Conservation (phyloP, 179 eudicot species). For the Pouteria campechiana region DNA sequence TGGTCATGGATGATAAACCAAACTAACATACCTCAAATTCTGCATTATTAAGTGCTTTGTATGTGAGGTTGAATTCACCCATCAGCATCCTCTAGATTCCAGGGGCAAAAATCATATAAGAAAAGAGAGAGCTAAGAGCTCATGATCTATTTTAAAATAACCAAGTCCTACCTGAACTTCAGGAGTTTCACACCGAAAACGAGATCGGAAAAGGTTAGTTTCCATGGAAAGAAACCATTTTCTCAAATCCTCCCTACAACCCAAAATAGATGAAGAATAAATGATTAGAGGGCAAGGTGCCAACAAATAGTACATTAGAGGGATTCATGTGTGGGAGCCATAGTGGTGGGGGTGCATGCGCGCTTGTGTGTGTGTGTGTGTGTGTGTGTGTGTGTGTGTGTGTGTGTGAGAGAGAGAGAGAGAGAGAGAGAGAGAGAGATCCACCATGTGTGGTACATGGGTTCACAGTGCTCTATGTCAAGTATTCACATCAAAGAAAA, state of each 20-base stretch:
- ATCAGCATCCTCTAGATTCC: conserved; percentile 39
- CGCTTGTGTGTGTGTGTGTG: too few species aligned
- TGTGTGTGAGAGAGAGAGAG: too few species aligned
- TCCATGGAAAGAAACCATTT: conserved; percentile 96
- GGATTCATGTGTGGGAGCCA: too few species aligned
- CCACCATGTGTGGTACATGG: too few species aligned
- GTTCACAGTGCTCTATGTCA: too few species aligned
- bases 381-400: too few species aligned
- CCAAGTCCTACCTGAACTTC: conserved; percentile 48
- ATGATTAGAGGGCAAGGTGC: too few species aligned
- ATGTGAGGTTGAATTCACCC: conserved; percentile 64
- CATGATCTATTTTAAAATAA: too few species aligned
- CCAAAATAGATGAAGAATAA: too few species aligned
- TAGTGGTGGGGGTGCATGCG: too few species aligned
- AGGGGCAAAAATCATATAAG: conserved; percentile 2
- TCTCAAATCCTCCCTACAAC: conserved; percentile 63
- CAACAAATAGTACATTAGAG: too few species aligned
- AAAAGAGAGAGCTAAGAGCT: background rate
- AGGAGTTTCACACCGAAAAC: conserved; percentile 38
- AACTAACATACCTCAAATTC: conserved; percentile 61
- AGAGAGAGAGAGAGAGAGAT: too few species aligned
- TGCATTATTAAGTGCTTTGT: conserved; percentile 45
- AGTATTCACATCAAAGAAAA: background rate
- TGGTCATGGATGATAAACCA: background rate
- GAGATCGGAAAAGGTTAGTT: conserved; percentile 64